Base-by-base conservation (phyloP, 2,329 filamentous ascomycete genomes). In the Pseudogymnoascus sp. region DNA sequence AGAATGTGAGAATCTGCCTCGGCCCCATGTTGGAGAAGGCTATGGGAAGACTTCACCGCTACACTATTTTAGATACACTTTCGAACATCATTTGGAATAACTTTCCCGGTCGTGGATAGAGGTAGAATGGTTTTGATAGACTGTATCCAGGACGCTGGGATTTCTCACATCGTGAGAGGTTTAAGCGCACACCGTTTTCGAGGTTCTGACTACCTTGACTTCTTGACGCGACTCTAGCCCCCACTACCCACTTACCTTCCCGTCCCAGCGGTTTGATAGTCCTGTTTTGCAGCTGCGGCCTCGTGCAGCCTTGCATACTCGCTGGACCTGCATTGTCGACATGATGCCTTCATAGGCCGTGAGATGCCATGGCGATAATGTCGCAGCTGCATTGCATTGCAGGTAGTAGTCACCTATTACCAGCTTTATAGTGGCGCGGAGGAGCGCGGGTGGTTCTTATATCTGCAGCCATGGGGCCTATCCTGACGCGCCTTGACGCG, bases 321-420 rank as follows among this genome's bases (percentile, higher is more conserved):
- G 42, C 23, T 3, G 23, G 30, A 52, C 23, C 14, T 12, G 42
- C 7, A 52, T 30, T 9, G 23, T 11, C 7, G 7, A 6, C 14
- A 28, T 30, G 14, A 52, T 28, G 42, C 42, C 42, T 45, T 39
- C 38, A 39, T 39, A 39, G 38, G 38, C 76, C 38, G n/a, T 39
- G 7, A 16, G 14, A 19, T 39, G n/a, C 38, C 19, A 39, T 19
- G n/a, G 19, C n/a, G 38, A 39, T 39, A 4, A 1, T n/a, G 3
- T 19, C 7, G 0, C 11, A 42, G 39, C 19, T 23, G 19, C 19
- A 22, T 42, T 42, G 39, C 9, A 42, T 42, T 42, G 9, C 39
- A 42, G 14, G 16, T 52, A 8, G 86, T 82, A 0, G 74, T 75
- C 0, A 88, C 87, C 62, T 88, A 86, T 52, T 16, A 30, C 25